Base-by-base conservation (phyloP, 352 stramenopile species). In the Lagenidium giganteum region DNA sequence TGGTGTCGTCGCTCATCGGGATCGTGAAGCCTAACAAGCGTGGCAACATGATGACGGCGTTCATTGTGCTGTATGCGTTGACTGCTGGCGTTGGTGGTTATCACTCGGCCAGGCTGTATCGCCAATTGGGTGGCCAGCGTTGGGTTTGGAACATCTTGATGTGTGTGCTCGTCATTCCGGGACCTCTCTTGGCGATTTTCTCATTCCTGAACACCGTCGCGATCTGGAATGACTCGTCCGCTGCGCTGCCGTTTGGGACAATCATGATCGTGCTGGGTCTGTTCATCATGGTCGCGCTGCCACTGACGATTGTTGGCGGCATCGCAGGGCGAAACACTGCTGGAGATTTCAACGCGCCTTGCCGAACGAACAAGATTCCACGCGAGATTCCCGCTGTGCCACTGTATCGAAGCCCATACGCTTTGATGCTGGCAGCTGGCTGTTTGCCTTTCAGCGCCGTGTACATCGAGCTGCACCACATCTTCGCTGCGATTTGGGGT, bases 391-490 rank as follows among this genome's bases (percentile, higher is more conserved):
- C 93, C 0, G 64, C 69, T 0, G 70, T 88, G 25, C 83, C 91
- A 12, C 91, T 74, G 57, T 98, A 97, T 55, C 74, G 82, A 27
- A 70, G 64, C 30, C 68, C 80, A 8, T 48, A 61, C 5, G 50
- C 88, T 33, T 75, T 97, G 52, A 74, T 98, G 43, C 47, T 98
- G 31, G 81, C 96, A 37, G 91, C 92, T 5, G 95, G 93, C 11
- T 97, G 97, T 51, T 76, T 98, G 25, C 95, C 95, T 22, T 98
- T 98, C 67, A 96, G 82, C 25, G 92, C 93, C 13, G 97, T 98
- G 48, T 98, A 98, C 78, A 98, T 98, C 53, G 93, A 98, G 63
- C 69, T 98, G 47, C 89, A 98, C 57, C 97, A 98, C 82, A 98
- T 98, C 34, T 98, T 98, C 54, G 89, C 85, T 12, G 88, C 88